A percentile compares a stretch with the other conserved stretches of the same genome.
These are phyloP conservation scores for Kuraishia molischiana DNA, from an alignment of 805 yeast genomes.

Conservation along the genomic window DNA sequence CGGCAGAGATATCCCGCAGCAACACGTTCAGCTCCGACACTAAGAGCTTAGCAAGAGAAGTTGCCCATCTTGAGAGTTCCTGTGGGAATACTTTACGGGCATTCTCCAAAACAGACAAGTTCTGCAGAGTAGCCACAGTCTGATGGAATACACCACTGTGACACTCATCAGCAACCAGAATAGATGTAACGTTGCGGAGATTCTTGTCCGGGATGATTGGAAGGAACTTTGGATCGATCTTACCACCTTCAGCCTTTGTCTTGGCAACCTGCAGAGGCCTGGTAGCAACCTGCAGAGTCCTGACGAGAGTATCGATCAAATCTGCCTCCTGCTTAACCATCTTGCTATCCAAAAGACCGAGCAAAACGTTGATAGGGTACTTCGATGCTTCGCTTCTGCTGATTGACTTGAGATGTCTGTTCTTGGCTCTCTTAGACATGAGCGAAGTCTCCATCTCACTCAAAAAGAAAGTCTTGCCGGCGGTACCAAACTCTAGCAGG, in stretches of 20 bases:
- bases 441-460: slow-evolving; percentile 58
- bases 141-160: slow-evolving; percentile 79
- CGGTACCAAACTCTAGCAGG: slow-evolving; percentile 56
- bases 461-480: slow-evolving; percentile 63
- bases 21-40: slow-evolving; percentile 45
- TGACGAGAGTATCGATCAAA: slow-evolving; percentile 67
- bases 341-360: slow-evolving; percentile 51
- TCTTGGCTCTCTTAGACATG: slow-evolving; percentile 21
- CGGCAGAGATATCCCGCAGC: slow-evolving; percentile 29
- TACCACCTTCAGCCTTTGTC: slow-evolving; percentile 16
- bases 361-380: slow-evolving; percentile 66
- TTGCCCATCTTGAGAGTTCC: slow-evolving; percentile 59
- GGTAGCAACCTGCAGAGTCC: slow-evolving; percentile 69
- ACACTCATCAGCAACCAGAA: slow-evolving; percentile 75
- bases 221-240: slow-evolving; percentile 14
- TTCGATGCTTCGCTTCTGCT: slow-evolving; percentile 26
- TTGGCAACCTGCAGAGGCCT: slow-evolving; percentile 54
- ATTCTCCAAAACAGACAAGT: slow-evolving; percentile 49
- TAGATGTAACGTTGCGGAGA: slow-evolving; percentile 51
- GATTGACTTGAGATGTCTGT: slow-evolving; percentile 6
- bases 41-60: slow-evolving; percentile 42
- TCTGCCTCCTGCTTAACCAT: slow-evolving; percentile 64
- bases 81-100: slow-evolving; percentile 57
- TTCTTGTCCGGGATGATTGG: slow-evolving; percentile 60
- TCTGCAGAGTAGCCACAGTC: slow-evolving; percentile 72